Evolutionary conservation across 1,284 basidiomycete genomes (phyloP).

Genomic region (Fomitiporia mediterranea): DNA sequence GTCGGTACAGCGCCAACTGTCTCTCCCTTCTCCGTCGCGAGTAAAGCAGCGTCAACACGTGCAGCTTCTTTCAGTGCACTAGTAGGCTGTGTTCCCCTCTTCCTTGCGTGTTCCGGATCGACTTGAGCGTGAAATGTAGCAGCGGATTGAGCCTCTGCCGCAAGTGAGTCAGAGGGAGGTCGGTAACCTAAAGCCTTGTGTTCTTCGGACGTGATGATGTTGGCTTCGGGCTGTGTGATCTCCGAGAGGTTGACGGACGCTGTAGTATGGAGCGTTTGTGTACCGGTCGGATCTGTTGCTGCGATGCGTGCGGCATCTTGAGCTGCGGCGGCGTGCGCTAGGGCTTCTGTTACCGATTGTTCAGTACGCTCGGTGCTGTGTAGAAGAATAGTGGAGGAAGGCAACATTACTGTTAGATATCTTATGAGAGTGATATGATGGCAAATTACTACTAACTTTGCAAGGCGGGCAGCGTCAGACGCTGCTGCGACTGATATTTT

Average conservation of each 20-base stretch:
- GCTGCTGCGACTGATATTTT: slow-evolving; percentile 12
- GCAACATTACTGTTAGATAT: background rate
- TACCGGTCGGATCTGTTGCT: background rate
- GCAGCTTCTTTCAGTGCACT: slow-evolving; percentile 11
- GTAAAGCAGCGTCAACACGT: slow-evolving; percentile 7
- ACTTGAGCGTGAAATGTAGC: slow-evolving; percentile 7
- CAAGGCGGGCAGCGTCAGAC: slow-evolving; percentile 11
- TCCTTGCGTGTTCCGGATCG: slow-evolving; percentile 14
- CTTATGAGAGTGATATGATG: too few relatives aligned
- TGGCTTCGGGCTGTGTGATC: slow-evolving; percentile 15
- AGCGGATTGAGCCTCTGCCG: slow-evolving; percentile 19
- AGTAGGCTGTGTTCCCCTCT: background rate
- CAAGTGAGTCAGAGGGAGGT: slow-evolving; percentile 21
- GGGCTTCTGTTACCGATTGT: background rate
- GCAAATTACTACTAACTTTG: slow-evolving; percentile 1
- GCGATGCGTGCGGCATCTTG: slow-evolving; percentile 8
- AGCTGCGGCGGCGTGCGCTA: background rate
- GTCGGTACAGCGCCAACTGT: slow-evolving; percentile 6
- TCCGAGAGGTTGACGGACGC: slow-evolving; percentile 1
- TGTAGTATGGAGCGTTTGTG: background rate
- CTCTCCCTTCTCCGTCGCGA: slow-evolving; percentile 11
- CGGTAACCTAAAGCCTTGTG: slow-evolving; percentile 25
- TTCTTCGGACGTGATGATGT: slow-evolving; percentile 25
- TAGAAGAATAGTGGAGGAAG: background rate
- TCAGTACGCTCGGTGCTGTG: background rate